A percentile compares a stretch with the other conserved stretches of the same genome.
Evolutionary conservation across 257 asterid genomes (phyloP).

Genomic region (Petrea volubilis): DNA sequence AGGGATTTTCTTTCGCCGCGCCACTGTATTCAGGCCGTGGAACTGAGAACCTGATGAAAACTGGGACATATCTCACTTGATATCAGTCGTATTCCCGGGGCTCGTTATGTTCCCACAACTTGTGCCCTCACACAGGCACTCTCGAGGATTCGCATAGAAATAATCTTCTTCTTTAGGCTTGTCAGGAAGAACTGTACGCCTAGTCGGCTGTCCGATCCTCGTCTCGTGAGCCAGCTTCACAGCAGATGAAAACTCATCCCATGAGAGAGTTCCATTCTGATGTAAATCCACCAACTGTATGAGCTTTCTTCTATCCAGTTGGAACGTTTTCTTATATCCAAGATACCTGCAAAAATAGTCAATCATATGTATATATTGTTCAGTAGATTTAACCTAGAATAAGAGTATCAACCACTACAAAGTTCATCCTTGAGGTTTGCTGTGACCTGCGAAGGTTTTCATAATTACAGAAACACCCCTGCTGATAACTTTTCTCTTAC

Average conservation of each 20-base stretch:
- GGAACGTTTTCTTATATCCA: slow-evolving; percentile 60
- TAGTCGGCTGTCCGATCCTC: slow-evolving; percentile 61
- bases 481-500: no score
- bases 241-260: slow-evolving; percentile 57
- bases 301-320: slow-evolving; percentile 55
- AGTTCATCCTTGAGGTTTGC: neutral
- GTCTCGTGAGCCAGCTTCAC: slow-evolving; percentile 45
- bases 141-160: slow-evolving; percentile 74
- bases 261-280: slow-evolving; percentile 55
- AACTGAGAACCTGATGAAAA: neutral
- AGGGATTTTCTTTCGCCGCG: slow-evolving; percentile 18
- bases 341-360: slow-evolving; percentile 53
- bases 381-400: neutral
- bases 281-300: slow-evolving; percentile 66
- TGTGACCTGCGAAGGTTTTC: no score
- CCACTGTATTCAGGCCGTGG: slow-evolving; percentile 1
- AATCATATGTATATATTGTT: slow-evolving; percentile 3
- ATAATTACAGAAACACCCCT: no score
- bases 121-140: slow-evolving; percentile 56
- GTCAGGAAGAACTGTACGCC: slow-evolving; percentile 43
- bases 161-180: slow-evolving; percentile 80
- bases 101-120: slow-evolving; percentile 42
- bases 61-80: slow-evolving; percentile 18
- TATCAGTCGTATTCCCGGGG: slow-evolving; percentile 34
- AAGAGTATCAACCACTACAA: neutral